Conservation (phyloP, 2,329 filamentous ascomycete species). For the Lasiodiplodia sp. region DNA sequence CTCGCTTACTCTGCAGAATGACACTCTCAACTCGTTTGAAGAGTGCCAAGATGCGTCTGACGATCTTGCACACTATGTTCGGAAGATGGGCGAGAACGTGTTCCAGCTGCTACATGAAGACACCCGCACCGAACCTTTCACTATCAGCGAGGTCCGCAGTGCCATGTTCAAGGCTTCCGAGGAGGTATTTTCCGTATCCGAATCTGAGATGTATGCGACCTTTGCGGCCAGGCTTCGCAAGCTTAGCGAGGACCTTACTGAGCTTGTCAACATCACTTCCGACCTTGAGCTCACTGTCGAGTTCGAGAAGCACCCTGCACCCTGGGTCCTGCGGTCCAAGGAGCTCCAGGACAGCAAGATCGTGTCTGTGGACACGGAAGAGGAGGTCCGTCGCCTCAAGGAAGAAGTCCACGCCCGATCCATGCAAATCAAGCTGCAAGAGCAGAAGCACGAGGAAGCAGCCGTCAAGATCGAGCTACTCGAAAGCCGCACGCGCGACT, state of each 20-base stretch:
- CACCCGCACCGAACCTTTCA: constrained; percentile 57
- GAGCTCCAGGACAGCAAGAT: constrained; percentile 84
- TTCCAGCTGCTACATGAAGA: constrained; percentile 74
- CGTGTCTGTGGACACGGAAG: constrained; percentile 81
- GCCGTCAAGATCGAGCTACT: constrained; percentile 94
- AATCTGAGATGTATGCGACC: constrained; percentile 73
- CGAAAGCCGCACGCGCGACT: constrained; percentile 85
- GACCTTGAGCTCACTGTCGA: constrained; percentile 55
- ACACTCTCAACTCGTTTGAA: constrained; percentile 74
- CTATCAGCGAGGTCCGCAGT: constrained; percentile 28
- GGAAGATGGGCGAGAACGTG: constrained; percentile 71
- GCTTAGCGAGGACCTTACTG: constrained; percentile 69
- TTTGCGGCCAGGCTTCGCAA: constrained; percentile 72
- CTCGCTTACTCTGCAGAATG: constrained; percentile 74
- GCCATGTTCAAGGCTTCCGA: constrained; percentile 27
- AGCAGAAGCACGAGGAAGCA: constrained; percentile 84
- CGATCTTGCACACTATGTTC: constrained; percentile 70
- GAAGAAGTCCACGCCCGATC: constrained; percentile 82
- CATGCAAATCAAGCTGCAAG: constrained; percentile 56
- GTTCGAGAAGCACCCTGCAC: constrained; percentile 75
- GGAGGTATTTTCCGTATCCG: constrained; percentile 56
- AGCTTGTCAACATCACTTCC: constrained; percentile 69
- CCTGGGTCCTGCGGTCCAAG: constrained; percentile 83
- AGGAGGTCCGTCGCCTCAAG: constrained; percentile 80
- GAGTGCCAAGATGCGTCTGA: constrained; percentile 70